These are phyloP conservation scores for Exophiala lecanii-corni DNA, from an alignment of 2,329 filamentous ascomycete species.

Conservation along the genomic window DNA sequence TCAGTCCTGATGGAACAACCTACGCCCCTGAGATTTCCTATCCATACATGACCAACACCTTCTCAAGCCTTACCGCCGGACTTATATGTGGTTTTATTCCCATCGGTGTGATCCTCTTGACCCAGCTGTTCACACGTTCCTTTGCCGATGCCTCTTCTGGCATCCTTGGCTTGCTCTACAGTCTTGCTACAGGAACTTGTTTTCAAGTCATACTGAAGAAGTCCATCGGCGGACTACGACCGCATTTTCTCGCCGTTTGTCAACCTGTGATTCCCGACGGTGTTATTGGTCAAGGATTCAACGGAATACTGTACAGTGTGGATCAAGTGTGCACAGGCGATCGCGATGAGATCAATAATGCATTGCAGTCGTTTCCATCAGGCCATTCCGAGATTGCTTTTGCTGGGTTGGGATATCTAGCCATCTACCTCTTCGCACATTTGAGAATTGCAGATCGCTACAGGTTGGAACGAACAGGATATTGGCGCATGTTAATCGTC, in stretches of 20 bases:
- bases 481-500: slow-evolving; percentile 49
- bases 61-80: slow-evolving; percentile 14
- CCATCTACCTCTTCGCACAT: slow-evolving; percentile 65
- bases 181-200: slow-evolving; percentile 19
- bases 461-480: slow-evolving; percentile 29
- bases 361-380: slow-evolving; percentile 77
- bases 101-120: slow-evolving; percentile 14
- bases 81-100: slow-evolving; percentile 16
- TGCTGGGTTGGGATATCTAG: slow-evolving; percentile 69
- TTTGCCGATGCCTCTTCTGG: slow-evolving; percentile 20
- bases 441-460: slow-evolving; percentile 56
- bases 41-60: slow-evolving; percentile 18
- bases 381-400: slow-evolving; percentile 79
- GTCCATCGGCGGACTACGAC: slow-evolving; percentile 21
- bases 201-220: slow-evolving; percentile 23
- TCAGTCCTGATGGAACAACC: slow-evolving; percentile 6
- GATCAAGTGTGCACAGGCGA: slow-evolving; percentile 66
- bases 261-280: slow-evolving; percentile 11
- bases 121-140: slow-evolving; percentile 16
- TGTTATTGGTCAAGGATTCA: slow-evolving; percentile 17
- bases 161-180: slow-evolving; percentile 17
- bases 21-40: slow-evolving; percentile 19
- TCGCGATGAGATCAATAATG: slow-evolving; percentile 69
- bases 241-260: slow-evolving; percentile 23
- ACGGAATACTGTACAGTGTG: slow-evolving; percentile 54